These are phyloP conservation scores for Alternaria postmessia DNA, from an alignment of 2,329 filamentous ascomycete genomes.

Conservation along the genomic window DNA sequence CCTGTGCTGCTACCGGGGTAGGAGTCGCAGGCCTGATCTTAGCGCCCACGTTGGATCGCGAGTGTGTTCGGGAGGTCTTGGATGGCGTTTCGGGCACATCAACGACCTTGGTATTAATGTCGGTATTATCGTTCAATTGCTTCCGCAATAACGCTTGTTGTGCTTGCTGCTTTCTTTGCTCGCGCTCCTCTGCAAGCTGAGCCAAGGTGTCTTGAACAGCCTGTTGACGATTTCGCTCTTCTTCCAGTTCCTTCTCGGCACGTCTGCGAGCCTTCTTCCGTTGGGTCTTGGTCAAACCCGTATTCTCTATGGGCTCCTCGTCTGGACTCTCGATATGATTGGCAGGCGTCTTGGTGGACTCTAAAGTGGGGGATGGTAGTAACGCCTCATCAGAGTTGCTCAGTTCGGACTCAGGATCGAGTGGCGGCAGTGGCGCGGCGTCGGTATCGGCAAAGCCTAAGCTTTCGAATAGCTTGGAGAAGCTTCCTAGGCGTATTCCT, in stretches of 20 bases:
- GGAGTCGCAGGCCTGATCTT: conserved; percentile 37
- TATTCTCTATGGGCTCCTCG: conserved; percentile 1
- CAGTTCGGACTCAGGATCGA: conserved; percentile 38
- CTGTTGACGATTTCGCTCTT: conserved; percentile 19
- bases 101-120: background rate
- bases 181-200: conserved; percentile 15
- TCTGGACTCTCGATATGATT: conserved; percentile 4
- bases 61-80: conserved; percentile 17
- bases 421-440: conserved; percentile 29
- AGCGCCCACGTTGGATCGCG: conserved; percentile 40
- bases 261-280: conserved; percentile 37
- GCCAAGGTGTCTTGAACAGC: conserved; percentile 17
- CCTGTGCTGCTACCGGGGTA: background rate
- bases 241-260: conserved; percentile 30
- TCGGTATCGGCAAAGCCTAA: conserved; percentile 47
- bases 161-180: conserved; percentile 7
- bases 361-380: conserved; percentile 24
- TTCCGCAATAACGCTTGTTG: conserved; percentile 1
- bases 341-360: background rate
- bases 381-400: conserved; percentile 57
- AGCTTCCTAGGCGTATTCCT: conserved; percentile 53
- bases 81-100: conserved; percentile 7
- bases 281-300: conserved; percentile 36
- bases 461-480: conserved; percentile 56
- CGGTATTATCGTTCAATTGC: background rate